Evolutionary conservation across 1,284 basidiomycete genomes (phyloP).

Genomic region (Moesziomyces sp.): DNA sequence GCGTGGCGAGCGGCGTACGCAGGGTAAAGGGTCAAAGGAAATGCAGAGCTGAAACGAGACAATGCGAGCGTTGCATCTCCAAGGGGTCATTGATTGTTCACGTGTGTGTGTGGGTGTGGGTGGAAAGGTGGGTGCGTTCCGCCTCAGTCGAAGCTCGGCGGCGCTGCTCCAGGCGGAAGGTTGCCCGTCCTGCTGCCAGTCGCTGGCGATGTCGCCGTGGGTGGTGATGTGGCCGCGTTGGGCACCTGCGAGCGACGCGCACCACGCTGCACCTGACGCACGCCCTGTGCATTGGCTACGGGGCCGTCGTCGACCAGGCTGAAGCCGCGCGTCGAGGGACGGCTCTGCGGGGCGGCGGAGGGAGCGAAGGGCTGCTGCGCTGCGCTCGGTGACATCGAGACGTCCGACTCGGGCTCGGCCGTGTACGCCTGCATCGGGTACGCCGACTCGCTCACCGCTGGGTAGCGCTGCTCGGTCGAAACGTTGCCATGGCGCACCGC

Average conservation of each 20-base stretch:
- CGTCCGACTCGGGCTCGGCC: slow-evolving; percentile 53
- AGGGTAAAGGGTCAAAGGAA: slow-evolving; percentile 1
- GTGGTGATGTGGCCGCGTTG: slow-evolving; percentile 23
- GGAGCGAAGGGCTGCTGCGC: slow-evolving; percentile 12
- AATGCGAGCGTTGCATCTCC: too few species aligned
- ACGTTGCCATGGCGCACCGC: slow-evolving; percentile 55
- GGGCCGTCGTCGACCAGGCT: slow-evolving; percentile 66
- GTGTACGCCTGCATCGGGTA: slow-evolving; percentile 53
- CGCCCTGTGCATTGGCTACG: slow-evolving; percentile 50
- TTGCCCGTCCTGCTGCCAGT: slow-evolving; percentile 8
- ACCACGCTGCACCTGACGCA: slow-evolving; percentile 63
- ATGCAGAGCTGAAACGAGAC: too few species aligned
- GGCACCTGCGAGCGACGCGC: slow-evolving; percentile 53
- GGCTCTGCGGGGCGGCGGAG: slow-evolving; percentile 18
- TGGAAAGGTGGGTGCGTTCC: too few species aligned
- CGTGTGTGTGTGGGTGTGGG: too few species aligned
- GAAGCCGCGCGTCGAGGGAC: slow-evolving; percentile 51
- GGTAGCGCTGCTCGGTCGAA: slow-evolving; percentile 57
- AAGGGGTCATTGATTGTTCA: too few species aligned
- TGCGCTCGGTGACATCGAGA: slow-evolving; percentile 11
- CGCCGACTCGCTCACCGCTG: slow-evolving; percentile 49
- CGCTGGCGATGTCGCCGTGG: background rate
- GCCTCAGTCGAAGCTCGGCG: slow-evolving; percentile 28
- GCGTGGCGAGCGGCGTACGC: slow-evolving; percentile 2
- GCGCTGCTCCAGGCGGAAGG: slow-evolving; percentile 41